A percentile compares a stretch with the other conserved stretches of the same genome.
Evolutionary conservation across 2,329 filamentous ascomycete genomes (phyloP).

Genomic region (Botryotinia convoluta): DNA sequence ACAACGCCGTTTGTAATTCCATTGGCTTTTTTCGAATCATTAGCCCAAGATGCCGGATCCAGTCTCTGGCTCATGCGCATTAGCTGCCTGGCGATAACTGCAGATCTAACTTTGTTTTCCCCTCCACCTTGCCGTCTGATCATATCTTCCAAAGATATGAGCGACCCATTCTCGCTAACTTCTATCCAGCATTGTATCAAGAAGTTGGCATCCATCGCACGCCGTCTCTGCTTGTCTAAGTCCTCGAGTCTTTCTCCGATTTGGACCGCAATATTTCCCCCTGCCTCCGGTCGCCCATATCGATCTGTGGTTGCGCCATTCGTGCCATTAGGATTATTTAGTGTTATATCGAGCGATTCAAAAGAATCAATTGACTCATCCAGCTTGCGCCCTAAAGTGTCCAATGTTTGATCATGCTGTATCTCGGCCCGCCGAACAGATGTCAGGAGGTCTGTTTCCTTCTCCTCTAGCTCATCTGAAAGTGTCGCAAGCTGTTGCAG

Average conservation of each 20-base stretch:
- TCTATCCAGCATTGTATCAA: constrained; percentile 96
- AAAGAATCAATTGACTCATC: constrained; percentile 92
- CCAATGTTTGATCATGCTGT: constrained; percentile 88
- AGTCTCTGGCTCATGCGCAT: constrained; percentile 91
- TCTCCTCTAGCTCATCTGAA: constrained; percentile 80
- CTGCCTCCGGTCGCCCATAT: constrained; percentile 51
- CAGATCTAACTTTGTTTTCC: constrained; percentile 91
- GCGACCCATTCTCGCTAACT: constrained; percentile 82
- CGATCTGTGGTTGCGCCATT: constrained; percentile 47
- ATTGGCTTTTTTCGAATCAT: constrained; percentile 52
- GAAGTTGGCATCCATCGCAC: constrained; percentile 91
- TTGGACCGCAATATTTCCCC: constrained; percentile 87
- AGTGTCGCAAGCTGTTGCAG: constrained; percentile 67
- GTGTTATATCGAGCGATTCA: constrained; percentile 79
- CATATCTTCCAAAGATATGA: constrained; percentile 85
- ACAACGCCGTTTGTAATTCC: constrained; percentile 44
- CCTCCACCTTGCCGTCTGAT: constrained; percentile 73
- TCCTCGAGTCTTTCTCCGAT: constrained; percentile 94
- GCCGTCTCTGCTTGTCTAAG: constrained; percentile 83
- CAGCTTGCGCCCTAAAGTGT: constrained; percentile 81
- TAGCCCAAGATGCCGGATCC: constrained; percentile 73
- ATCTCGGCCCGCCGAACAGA: constrained; percentile 88
- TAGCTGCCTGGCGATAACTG: constrained; percentile 88
- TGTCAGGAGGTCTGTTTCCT: constrained; percentile 86
- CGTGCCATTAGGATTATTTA: constrained; percentile 58